Conservation (phyloP, 2,329 filamentous ascomycete species). For the Fusarium graminum region DNA sequence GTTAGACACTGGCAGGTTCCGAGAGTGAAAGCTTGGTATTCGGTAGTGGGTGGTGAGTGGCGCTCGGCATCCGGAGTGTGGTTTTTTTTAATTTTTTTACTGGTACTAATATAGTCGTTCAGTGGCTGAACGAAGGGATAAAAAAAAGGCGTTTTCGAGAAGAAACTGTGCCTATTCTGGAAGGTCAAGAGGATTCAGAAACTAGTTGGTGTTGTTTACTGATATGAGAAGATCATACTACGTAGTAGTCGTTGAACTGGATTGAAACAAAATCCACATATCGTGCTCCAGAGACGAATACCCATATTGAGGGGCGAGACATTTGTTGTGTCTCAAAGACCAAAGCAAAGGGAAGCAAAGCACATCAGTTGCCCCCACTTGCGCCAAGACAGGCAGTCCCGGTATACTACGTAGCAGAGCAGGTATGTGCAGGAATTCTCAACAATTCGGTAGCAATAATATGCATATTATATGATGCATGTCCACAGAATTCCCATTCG, state of each 20-base stretch:
- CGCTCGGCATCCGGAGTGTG: slow-evolving; percentile 19
- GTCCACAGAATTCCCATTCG: background rate
- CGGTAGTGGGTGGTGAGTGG: slow-evolving; percentile 34
- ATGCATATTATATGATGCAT: background rate
- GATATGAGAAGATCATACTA: too few relatives aligned
- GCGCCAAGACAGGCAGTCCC: too few relatives aligned
- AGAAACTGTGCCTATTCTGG: slow-evolving; percentile 22
- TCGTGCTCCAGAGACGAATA: background rate
- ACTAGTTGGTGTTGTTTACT: slow-evolving; percentile 2
- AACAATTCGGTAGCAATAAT: background rate
- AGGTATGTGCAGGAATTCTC: too few relatives aligned
- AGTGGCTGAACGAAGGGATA: slow-evolving; percentile 4
- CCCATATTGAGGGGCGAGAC: too few relatives aligned
- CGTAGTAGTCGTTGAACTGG: background rate
- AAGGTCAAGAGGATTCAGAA: slow-evolving; percentile 22
- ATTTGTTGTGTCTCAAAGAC: too few relatives aligned
- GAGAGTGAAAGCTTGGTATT: slow-evolving; percentile 33
- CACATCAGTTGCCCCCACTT: too few relatives aligned
- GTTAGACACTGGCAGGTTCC: slow-evolving; percentile 29
- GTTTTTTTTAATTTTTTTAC: too few relatives aligned
- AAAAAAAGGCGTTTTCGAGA: slow-evolving; percentile 23
- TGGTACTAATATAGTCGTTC: too few relatives aligned
- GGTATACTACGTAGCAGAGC: too few relatives aligned
- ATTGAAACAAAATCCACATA: background rate
- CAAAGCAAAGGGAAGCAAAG: too few relatives aligned